Evolutionary conservation across 176 grass and related monocot species (phyloP), one percentile per base, ranked within the genome.

Genomic region (Oryza longistaminata): DNA sequence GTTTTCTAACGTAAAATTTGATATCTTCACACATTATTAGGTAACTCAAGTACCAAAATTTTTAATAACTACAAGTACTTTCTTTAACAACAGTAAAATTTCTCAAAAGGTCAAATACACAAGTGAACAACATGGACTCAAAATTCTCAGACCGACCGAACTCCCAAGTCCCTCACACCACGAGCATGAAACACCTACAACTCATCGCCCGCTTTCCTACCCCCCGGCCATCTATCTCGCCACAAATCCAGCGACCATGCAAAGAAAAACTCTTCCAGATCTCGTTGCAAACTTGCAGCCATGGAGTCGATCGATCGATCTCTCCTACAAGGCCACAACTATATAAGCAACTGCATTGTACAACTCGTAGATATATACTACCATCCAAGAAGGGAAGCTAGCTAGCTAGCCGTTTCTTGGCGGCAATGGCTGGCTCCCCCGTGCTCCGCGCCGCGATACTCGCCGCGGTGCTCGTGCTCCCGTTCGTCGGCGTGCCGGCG

Each of bases 221-320:
- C 42, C 40, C 29, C 29, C 29, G 29, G 29, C 29, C 29, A 31
- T 31, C 68, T 53, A 11, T 86, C 13, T 80, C 31, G 5, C 73
- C 73, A 73, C n/a, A 26, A 81, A 87, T 83, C 74, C 81, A 65
- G 85, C 70, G 75, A 53, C 78, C 89, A 91, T 83, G 85, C 85
- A 69, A 91, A 91, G 85, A 91, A 40, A 76, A 53, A 75, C 44
- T 26, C 29, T 31, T 31, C 29, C 29, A 31, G 27, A 27, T 31
- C 29, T 31, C 29, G 29, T 31, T 31, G 29, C 29, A 31, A 31
- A 31, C 29, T 31, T 31, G 29, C 29, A 31, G 29, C 29, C 29
- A 31, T 31, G 29, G 29, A 31, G 29, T 31, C 29, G 29, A 31
- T 31, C 29, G 29, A 31, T 31, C 29, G 29, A 31, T 31, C 29